phyloP scores from a whole-genome alignment of 2,329 filamentous ascomycete genomes.

The Hymenoscyphus repandus region DNA sequence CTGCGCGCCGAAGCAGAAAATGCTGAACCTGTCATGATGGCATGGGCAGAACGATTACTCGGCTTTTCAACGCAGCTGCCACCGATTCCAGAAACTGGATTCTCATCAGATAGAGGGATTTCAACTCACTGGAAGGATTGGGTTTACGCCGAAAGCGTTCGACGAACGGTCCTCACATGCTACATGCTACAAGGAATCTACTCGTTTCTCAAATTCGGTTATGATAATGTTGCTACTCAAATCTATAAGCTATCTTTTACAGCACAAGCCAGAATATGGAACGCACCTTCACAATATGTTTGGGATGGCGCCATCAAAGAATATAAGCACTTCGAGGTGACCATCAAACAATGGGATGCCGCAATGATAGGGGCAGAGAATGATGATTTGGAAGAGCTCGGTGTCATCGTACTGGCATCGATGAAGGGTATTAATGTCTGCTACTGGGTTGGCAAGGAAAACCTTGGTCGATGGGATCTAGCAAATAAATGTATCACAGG shows the following conservation, averaged over 20 bases:
- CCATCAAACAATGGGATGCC: not conserved
- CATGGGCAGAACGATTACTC: not conserved
- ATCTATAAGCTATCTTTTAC: not conserved
- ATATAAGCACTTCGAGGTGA: not conserved
- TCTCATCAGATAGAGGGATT: not conserved
- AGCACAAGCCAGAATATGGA: not conserved
- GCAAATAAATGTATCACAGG: no score
- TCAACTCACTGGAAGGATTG: not conserved
- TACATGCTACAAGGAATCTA: not conserved
- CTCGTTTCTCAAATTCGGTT: not conserved
- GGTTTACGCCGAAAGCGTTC: not conserved
- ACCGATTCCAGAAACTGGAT: not conserved
- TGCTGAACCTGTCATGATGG: not conserved
- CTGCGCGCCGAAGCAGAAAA: not conserved
- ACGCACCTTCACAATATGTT: not conserved
- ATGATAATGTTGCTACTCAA: not conserved
- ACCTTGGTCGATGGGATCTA: no score
- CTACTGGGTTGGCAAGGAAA: no score
- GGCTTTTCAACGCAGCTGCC: not conserved
- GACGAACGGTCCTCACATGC: not conserved
- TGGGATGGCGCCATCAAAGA: not conserved
- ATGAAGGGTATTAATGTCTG: no score
- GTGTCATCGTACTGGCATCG: not conserved
- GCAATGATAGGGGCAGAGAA: not conserved
- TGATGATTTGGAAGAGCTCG: not conserved